Evolutionary conservation across 805 yeast species (phyloP).

Genomic region (Ogataea salicorniae): DNA sequence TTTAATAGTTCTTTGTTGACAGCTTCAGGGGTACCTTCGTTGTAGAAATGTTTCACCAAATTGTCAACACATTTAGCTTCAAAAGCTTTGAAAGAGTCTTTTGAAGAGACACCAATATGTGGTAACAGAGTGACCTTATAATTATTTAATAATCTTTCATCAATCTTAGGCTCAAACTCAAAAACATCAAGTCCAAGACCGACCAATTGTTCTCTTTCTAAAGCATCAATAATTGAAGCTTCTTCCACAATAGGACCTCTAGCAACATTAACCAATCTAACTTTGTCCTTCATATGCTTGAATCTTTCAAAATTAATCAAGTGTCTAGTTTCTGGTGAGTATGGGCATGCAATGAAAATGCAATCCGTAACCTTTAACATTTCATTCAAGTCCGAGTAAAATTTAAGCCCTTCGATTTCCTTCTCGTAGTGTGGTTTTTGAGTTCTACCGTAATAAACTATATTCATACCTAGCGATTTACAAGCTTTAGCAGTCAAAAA

Average conservation of each 20-base stretch:
- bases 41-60: constrained; percentile 33
- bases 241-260: constrained; percentile 39
- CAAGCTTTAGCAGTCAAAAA: constrained; percentile 37
- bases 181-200: constrained; percentile 41
- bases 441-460: constrained; percentile 37
- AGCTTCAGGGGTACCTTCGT: constrained; percentile 28
- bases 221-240: constrained; percentile 34
- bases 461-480: constrained; percentile 39
- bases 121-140: constrained; percentile 35
- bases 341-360: constrained; percentile 36
- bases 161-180: constrained; percentile 37
- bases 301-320: constrained; percentile 31
- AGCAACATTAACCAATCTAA: constrained; percentile 33
- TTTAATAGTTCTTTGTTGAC: constrained; percentile 20
- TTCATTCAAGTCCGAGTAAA: constrained; percentile 21
- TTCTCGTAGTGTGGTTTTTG: constrained; percentile 28
- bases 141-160: constrained; percentile 28
- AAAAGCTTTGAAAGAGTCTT: constrained; percentile 33
- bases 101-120: constrained; percentile 34
- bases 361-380: constrained; percentile 28
- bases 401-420: constrained; percentile 29
- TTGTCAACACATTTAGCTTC: constrained; percentile 35
- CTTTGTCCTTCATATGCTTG: constrained; percentile 25
- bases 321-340: constrained; percentile 34
- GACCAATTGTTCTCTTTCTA: constrained; percentile 36